A percentile compares a stretch with the other conserved stretches of the same genome.
phyloP scores from a whole-genome alignment of 352 stramenopile genomes.

The Pythium oligandrum region DNA sequence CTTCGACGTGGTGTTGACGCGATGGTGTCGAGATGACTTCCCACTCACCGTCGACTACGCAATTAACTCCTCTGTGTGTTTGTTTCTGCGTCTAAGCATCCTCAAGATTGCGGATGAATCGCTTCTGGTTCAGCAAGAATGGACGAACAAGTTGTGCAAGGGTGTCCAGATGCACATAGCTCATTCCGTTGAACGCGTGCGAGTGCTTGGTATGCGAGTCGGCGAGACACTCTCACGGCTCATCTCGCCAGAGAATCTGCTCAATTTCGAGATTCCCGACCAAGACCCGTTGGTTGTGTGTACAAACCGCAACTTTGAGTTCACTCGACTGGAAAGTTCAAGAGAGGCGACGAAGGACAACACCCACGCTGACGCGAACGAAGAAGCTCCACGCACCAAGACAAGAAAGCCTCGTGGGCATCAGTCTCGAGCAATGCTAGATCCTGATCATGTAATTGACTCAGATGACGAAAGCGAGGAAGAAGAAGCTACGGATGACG shows the following conservation, averaged over 20 bases:
- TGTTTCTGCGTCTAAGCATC: slow-evolving; percentile 66
- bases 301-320: slow-evolving; percentile 5
- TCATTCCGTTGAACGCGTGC: slow-evolving; percentile 53
- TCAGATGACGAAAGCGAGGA: slow-evolving; percentile 15
- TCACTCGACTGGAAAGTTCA: slow-evolving; percentile 3
- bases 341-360: slow-evolving; percentile 7
- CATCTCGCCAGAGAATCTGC: slow-evolving; percentile 49
- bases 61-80: slow-evolving; percentile 49
- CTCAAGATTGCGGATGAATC: slow-evolving; percentile 19
- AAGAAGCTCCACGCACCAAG: slow-evolving; percentile 2
- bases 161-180: slow-evolving; percentile 72
- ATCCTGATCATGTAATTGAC: slow-evolving; percentile 57
- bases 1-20: slow-evolving; percentile 51
- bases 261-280: slow-evolving; percentile 52
- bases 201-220: slow-evolving; percentile 60
- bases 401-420: too few species aligned
- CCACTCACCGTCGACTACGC: slow-evolving; percentile 39
- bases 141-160: slow-evolving; percentile 63
- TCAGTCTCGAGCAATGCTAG: slow-evolving; percentile 21
- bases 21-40: slow-evolving; percentile 60
- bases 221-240: slow-evolving; percentile 59
- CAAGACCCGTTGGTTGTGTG: slow-evolving; percentile 28
- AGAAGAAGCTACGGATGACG: slow-evolving; percentile 17
- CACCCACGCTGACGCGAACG: not conserved
- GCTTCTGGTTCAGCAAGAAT: slow-evolving; percentile 32